A percentile compares a stretch with the other conserved stretches of the same genome.
Evolutionary conservation across 495 filamentous ascomycete genomes (phyloP).

Genomic region (Penicillium crystallinum): DNA sequence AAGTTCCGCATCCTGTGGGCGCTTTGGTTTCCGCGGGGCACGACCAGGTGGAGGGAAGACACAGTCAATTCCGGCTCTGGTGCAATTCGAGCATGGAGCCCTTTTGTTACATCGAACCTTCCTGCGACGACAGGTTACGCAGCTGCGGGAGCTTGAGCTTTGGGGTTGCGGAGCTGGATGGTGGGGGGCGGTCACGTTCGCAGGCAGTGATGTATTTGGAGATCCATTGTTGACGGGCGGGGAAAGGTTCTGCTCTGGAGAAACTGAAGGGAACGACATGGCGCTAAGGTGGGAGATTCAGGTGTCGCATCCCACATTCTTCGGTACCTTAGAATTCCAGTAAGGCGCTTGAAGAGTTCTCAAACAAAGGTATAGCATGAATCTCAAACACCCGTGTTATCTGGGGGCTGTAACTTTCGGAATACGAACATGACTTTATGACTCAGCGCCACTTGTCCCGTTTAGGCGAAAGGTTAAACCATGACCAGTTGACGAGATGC

Average conservation of each 20-base stretch:
- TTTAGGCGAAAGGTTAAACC: too few relatives aligned
- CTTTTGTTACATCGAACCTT: slow-evolving; percentile 89
- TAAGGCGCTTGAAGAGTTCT: background rate
- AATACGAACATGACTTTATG: background rate
- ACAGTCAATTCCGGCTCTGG: slow-evolving; percentile 71
- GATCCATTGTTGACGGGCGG: slow-evolving; percentile 18
- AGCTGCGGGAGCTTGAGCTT: slow-evolving; percentile 59
- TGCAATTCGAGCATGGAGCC: slow-evolving; percentile 78
- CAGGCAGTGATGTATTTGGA: slow-evolving; percentile 9
- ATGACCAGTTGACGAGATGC: too few relatives aligned
- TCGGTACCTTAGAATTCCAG: background rate
- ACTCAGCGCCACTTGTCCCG: too few relatives aligned
- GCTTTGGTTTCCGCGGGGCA: slow-evolving; percentile 65
- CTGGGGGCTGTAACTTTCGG: too few relatives aligned
- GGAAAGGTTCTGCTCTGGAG: slow-evolving; percentile 16
- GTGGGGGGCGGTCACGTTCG: slow-evolving; percentile 15
- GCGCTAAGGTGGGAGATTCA: background rate
- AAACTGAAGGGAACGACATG: slow-evolving; percentile 32
- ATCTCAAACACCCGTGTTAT: background rate
- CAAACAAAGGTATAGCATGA: background rate
- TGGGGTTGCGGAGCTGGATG: slow-evolving; percentile 6
- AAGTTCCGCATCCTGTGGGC: slow-evolving; percentile 68
- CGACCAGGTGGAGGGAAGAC: slow-evolving; percentile 78
- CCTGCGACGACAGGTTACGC: slow-evolving; percentile 74
- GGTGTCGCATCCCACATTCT: slow-evolving; percentile 8